Conservation (phyloP, 1,284 basidiomycete genomes). For the Papiliotrema nemorosa region DNA sequence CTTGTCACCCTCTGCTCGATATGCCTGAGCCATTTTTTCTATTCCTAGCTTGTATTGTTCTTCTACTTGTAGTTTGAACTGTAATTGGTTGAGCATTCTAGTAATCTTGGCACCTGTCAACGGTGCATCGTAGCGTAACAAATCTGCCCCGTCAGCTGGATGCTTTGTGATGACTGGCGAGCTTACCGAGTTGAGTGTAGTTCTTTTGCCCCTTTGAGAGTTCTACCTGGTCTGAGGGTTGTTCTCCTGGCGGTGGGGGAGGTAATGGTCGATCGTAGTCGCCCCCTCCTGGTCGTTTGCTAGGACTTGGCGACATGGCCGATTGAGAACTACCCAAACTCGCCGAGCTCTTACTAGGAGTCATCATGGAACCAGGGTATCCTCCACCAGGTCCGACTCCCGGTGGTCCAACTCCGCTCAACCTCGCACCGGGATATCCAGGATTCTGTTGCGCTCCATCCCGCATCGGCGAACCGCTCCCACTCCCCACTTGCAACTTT, state of each 20-base stretch:
- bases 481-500: slow-evolving; percentile 36
- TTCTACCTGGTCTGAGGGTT: slow-evolving; percentile 16
- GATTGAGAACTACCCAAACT: slow-evolving; percentile 3
- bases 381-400: slow-evolving; percentile 6
- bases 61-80: slow-evolving; percentile 98
- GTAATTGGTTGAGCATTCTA: slow-evolving; percentile 95
- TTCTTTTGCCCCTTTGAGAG: slow-evolving; percentile 29
- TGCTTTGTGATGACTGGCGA: background rate
- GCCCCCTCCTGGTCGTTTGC: slow-evolving; percentile 12
- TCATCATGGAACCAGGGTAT: slow-evolving; percentile 9
- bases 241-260: slow-evolving; percentile 28
- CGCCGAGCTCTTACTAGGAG: slow-evolving; percentile 16
- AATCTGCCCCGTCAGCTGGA: slow-evolving; percentile 55
- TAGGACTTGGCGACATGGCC: slow-evolving; percentile 24
- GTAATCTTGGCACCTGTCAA: slow-evolving; percentile 95
- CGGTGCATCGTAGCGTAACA: slow-evolving; percentile 96
- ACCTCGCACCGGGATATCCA: background rate
- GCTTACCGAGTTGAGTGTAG: slow-evolving; percentile 45
- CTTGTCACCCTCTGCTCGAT: slow-evolving; percentile 94
- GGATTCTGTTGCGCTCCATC: no score
- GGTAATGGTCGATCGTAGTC: slow-evolving; percentile 39
- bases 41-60: slow-evolving; percentile 98
- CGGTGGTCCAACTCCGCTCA: background rate
- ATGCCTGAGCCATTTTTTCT: slow-evolving; percentile 96
- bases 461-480: slow-evolving; percentile 4